These are phyloP conservation scores for Botryotinia narcissicola DNA, from an alignment of 2,329 filamentous ascomycete species.

Conservation along the genomic window DNA sequence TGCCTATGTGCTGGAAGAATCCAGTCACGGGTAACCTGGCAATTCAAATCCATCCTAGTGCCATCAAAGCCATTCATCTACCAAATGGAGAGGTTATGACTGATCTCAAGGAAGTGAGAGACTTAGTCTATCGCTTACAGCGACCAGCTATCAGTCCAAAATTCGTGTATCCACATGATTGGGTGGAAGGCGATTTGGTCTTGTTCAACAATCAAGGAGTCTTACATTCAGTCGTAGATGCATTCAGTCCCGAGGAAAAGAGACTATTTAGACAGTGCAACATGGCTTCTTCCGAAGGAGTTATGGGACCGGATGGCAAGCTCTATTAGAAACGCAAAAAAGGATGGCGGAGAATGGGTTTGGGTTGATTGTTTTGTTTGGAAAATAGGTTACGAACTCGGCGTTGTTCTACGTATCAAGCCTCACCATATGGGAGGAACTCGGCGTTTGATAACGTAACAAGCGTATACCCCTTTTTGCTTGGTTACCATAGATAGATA, in stretches of 20 bases:
- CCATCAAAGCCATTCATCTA: conserved; percentile 66
- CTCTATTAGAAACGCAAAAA: conserved; percentile 31
- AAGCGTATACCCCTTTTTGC: conserved; percentile 39
- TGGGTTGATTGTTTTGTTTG: conserved; percentile 10
- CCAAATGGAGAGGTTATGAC: conserved; percentile 66
- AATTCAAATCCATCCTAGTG: conserved; percentile 71
- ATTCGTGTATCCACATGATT: conserved; percentile 71
- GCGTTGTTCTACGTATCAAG: conserved; percentile 38
- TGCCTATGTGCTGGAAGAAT: conserved; percentile 78
- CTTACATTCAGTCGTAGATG: conserved; percentile 72
- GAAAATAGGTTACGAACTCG: conserved; percentile 35
- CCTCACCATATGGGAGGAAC: conserved; percentile 35
- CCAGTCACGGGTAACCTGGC: conserved; percentile 67
- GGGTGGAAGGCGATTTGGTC: conserved; percentile 73
- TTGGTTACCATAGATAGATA: conserved; percentile 27
- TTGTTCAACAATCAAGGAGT: conserved; percentile 77
- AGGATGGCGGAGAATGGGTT: conserved; percentile 16
- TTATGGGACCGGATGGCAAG: conserved; percentile 38
- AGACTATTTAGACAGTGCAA: conserved; percentile 77
- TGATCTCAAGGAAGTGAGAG: conserved; percentile 62
- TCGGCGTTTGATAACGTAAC: conserved; percentile 39
- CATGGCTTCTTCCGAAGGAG: conserved; percentile 59
- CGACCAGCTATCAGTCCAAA: conserved; percentile 68
- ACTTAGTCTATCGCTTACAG: conserved; percentile 69
- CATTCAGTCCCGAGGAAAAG: conserved; percentile 71